Evolutionary conservation across 768 basidiomycete species (phyloP).

Genomic region (Russula brevipes): DNA sequence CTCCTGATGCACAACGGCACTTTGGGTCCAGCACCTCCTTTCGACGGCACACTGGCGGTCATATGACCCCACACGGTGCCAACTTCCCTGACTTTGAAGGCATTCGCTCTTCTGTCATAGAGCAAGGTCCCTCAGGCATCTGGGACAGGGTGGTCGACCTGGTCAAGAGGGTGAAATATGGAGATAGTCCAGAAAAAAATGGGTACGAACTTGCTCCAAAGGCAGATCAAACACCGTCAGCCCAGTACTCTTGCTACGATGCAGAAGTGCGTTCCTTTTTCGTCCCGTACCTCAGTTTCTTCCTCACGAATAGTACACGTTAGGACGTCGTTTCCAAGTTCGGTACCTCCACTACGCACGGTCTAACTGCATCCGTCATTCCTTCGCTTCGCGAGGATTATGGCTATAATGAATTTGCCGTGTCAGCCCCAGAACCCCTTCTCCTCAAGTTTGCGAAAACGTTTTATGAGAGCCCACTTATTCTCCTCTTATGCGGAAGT

Average conservation of each 20-base stretch:
- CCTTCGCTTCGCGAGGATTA: conserved; percentile 57
- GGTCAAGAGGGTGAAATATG: conserved; percentile 38
- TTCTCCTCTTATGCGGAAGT: conserved; percentile 84
- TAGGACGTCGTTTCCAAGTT: conserved; percentile 75
- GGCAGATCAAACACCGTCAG: conserved; percentile 14
- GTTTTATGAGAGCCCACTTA: conserved; percentile 92
- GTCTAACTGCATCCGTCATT: conserved; percentile 60
- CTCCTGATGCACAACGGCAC: conserved; percentile 61
- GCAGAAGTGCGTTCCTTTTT: conserved; percentile 15
- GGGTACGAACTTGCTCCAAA: conserved; percentile 34
- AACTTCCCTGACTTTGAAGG: conserved; percentile 40
- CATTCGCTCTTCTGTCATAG: conserved; percentile 28
- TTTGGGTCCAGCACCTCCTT: conserved; percentile 83
- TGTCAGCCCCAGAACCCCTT: conserved; percentile 72
- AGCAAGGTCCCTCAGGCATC: conserved; percentile 35
- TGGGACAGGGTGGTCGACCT: conserved; percentile 43
- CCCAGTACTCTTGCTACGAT: conserved; percentile 1
- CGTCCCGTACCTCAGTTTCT: neutral
- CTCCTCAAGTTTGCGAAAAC: conserved; percentile 89
- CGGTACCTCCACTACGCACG: conserved; percentile 54
- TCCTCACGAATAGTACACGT: conserved; percentile 2
- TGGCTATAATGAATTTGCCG: conserved; percentile 94
- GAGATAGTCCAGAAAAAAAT: conserved; percentile 35
- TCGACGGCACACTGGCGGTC: conserved; percentile 53
- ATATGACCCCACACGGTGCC: conserved; percentile 26